Evolutionary conservation across 768 basidiomycete species (phyloP), one percentile per base, ranked within the genome.

Genomic region (Suillus clintonianus): DNA sequence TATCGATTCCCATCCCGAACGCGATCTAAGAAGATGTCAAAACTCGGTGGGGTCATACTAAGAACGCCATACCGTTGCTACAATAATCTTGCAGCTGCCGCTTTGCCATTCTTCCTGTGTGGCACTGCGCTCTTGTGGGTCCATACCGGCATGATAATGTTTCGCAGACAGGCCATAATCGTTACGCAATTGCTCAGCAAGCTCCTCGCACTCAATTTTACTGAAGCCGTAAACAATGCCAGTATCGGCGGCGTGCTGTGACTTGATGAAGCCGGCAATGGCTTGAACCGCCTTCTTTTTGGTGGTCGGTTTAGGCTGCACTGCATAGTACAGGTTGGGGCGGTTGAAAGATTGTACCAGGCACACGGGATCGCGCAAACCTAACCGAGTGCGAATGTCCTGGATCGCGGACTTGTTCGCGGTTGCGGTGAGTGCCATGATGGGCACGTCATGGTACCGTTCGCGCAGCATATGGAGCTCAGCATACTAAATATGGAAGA

Each of bases 1-100:
- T 95, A 76, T 96, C 93, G 57, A 97, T 93, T 1, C 97, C 96
- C 95, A 99, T 99, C 13, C 97, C 97, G 74, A 99, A 99, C 0
- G 95, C 95, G 67, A 95, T 87, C 94, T 95, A 70, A 39, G 27
- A 43, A 59, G 64, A 17, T 3, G 30, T 71, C 22, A 58, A 54
- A n/a, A 50, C 42, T 36, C 57, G 27, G 50, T 17, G 62, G 65
- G 13, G 4, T 36, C 50, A 17, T 36, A 4, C 11, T 10, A n/a
- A 45, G 45, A 59, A 43, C 30, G 73, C 67, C 83, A 68, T 74
- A 95, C 95, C 51, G 97, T 99, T 3, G 97, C 97, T 50, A 97
- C 94, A 62, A 99, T 94, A 64, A 99, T 89, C 59, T 87, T 83
- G 66, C 89, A 85, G 34, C 81, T 76, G 4, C 88, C 90, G 6